Evolutionary conservation across 345 rosid genomes (phyloP).

Genomic region (Eucalyptus tenuipes): DNA sequence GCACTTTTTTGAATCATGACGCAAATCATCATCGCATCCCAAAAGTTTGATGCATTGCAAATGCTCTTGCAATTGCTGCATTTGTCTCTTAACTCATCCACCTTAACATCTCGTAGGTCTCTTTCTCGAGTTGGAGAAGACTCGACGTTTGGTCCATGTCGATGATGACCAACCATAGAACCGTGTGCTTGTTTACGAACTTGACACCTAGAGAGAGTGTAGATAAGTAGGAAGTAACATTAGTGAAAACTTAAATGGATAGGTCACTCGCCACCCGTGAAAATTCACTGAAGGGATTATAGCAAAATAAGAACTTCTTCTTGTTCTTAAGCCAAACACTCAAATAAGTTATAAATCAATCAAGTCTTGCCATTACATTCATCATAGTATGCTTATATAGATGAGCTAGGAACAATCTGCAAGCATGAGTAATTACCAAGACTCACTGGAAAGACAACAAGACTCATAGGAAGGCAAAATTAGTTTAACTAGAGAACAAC

Average conservation of each 20-base stretch:
- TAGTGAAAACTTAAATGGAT: neutral
- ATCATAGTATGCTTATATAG: neutral
- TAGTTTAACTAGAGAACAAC: neutral
- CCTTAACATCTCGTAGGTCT: fast-evolving
- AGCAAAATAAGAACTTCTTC: neutral
- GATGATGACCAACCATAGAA: neutral
- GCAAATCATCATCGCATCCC: neutral
- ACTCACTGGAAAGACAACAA: neutral
- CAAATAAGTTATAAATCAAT: neutral
- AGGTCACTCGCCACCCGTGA: neutral
- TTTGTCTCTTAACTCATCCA: neutral
- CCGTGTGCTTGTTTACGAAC: neutral
- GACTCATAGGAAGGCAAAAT: neutral
- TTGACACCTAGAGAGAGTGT: neutral
- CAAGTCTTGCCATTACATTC: neutral
- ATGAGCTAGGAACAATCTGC: fast-evolving
- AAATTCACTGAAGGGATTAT: neutral
- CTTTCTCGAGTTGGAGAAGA: neutral
- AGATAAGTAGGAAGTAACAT: neutral
- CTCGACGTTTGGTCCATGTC: neutral
- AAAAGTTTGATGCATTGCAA: neutral
- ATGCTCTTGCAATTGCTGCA: neutral
- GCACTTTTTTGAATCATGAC: neutral
- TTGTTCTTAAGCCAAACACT: neutral
- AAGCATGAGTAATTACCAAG: neutral